Evolutionary conservation across 768 basidiomycete genomes (phyloP), one percentile per base, ranked within the genome.

Genomic region (Pleurotus cornucopiae): DNA sequence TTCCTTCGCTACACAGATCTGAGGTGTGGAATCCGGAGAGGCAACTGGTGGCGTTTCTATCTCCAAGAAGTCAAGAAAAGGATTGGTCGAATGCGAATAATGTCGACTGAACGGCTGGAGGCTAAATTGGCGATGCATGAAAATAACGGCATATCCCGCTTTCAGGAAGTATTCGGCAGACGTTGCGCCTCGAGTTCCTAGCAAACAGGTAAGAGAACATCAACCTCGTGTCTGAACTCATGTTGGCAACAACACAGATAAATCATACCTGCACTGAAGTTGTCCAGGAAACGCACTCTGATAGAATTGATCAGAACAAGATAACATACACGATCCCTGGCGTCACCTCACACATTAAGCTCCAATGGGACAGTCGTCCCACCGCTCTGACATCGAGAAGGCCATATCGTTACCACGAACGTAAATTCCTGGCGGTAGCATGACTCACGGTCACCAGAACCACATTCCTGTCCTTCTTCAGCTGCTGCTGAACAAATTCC

Each of bases 281-380:
- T 98, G 69, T 98, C 96, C 25, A 99, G 79, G 70, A 98, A 99
- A 49, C 97, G 91, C 46, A 99, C 97, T 63, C 96, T 99, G 65
- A 61, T 56, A 59, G 44, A 41, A 69, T 58, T 67, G 59, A 59
- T 58, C 47, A 60, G 52, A 47, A 61, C 60, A 60, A 60, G 60
- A 53, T 58, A 53, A 61, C 56, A 65, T 62, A 52, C 51, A 23
- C 55, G 20, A 30, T 41, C 20, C 18, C 9, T 14, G 12, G 9
- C 16, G 38, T 52, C 56, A 55, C 78, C 95, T 85, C 80, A 98
- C 97, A 98, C 94, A 67, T 98, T 98, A 77, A 94, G 90, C 77
- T 99, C 97, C 57, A 99, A 75, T 2, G 96, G 96, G 5, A 98
- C 96, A 1, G 95, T 98, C 14, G 97, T 99, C 58, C 97, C 96